Evolutionary conservation across 257 asterid species (phyloP).

Genomic region (Primulina huaijiensis): DNA sequence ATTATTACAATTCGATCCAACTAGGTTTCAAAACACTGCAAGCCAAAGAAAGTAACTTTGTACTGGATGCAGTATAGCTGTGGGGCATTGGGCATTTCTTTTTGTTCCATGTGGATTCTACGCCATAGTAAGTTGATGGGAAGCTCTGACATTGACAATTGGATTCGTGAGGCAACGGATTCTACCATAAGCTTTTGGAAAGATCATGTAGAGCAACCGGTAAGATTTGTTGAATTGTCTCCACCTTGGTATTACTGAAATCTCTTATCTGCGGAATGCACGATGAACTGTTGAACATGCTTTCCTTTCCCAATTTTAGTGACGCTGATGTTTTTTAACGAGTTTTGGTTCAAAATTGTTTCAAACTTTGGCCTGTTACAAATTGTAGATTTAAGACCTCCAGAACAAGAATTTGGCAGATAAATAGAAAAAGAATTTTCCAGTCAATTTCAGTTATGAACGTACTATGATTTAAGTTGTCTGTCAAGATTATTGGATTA

Average conservation of each 20-base stretch:
- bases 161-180: slow-evolving; percentile 86
- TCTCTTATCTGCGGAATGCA: slow-evolving; percentile 14
- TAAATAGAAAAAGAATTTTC: neutral
- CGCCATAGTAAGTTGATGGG: slow-evolving; percentile 96
- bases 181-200: slow-evolving; percentile 83
- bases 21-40: slow-evolving; percentile 79
- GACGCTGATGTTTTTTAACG: slow-evolving; percentile 13
- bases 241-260: slow-evolving; percentile 8
- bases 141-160: slow-evolving; percentile 92
- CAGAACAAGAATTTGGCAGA: slow-evolving; percentile 2
- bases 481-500: slow-evolving; percentile 5
- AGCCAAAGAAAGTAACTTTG: slow-evolving; percentile 71
- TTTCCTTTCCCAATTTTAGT: slow-evolving; percentile 16
- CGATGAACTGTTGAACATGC: slow-evolving; percentile 17
- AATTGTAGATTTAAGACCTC: neutral
- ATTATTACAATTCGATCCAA: slow-evolving; percentile 26
- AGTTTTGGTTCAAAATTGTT: slow-evolving; percentile 7
- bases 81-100: slow-evolving; percentile 73
- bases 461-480: neutral
- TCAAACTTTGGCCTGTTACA: slow-evolving; percentile 8
- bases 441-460: neutral
- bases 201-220: slow-evolving; percentile 98
- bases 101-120: slow-evolving; percentile 88
- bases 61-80: slow-evolving; percentile 85
- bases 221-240: slow-evolving; percentile 36